Evolutionary conservation across 139 green algal genomes (phyloP), one percentile per base, ranked within the genome.

Genomic region (Desmodesmus armatus): DNA sequence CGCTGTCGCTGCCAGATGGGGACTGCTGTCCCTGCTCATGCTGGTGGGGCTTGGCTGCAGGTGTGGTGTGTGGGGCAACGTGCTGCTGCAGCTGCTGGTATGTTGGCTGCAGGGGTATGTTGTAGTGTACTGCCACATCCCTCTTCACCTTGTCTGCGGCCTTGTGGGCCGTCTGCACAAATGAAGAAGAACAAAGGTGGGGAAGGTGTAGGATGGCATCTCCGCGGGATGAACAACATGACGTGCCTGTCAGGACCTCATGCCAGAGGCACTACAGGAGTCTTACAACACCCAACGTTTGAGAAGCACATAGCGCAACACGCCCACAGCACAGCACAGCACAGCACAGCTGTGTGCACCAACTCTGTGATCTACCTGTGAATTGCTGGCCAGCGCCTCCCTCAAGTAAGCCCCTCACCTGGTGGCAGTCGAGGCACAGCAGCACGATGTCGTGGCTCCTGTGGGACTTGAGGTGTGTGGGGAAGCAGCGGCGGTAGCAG

Each of bases 361-460:
- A 55, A 17, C 13, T 27, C 0, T 25, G 21, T 27, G 23, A 4
- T 33, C 5, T 21, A 3, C 29, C 55, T 33, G 4, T 17, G 19
- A 3, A 21, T 21, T 62, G 19, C 27, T 17, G 51, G 25, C 7
- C 53, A n/a, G n/a, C n/a, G 2, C 21, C n/a, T 39, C 49, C 67
- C 27, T 29, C 67, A 75, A 60, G 23, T 58, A 55, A 51, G 81
- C 23, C 23, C 3, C 53, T 9, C 43, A 40, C 76, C 63, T 93
- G 83, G 79, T 94, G 90, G 86, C 93, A 96, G 80, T 91, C 84
- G 1, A 96, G 85, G 83, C 94, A 97, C 39, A 97, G 91, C 85
- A 97, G 89, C 41, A 97, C 91, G n/a, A 97, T 91, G 85, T 97
- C 94, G 77, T 97, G 94, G 40, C 78, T 91, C 71, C 94, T 83